Evolutionary conservation across 2,329 filamentous ascomycete genomes (phyloP).

Genomic region (Neocucurbitaria cava): DNA sequence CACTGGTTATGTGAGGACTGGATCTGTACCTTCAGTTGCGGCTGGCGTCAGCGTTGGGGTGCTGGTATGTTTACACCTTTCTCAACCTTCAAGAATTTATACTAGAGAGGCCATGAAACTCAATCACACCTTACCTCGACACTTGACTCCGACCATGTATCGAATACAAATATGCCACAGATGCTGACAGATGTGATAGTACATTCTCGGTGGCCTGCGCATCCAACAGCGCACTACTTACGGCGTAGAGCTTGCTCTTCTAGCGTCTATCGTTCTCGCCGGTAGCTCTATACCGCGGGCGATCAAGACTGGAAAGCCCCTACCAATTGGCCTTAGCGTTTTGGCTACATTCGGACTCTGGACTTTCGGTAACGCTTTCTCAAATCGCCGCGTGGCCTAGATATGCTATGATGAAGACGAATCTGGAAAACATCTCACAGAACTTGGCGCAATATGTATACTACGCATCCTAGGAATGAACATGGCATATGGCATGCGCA

Average conservation of each 20-base stretch:
- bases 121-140: not conserved
- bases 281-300: slow-evolving; percentile 87
- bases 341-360: slow-evolving; percentile 80
- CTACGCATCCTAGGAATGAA: not conserved
- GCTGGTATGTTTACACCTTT: slow-evolving; percentile 53
- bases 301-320: slow-evolving; percentile 81
- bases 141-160: not conserved
- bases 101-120: no score
- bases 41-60: slow-evolving; percentile 84
- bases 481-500: not conserved
- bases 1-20: slow-evolving; percentile 82
- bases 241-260: slow-evolving; percentile 85
- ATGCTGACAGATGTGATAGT: slow-evolving; percentile 45
- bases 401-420: not conserved
- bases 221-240: slow-evolving; percentile 78
- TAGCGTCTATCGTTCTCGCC: slow-evolving; percentile 84
- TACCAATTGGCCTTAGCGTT: slow-evolving; percentile 80
- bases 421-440: not conserved
- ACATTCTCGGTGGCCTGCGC: slow-evolving; percentile 82
- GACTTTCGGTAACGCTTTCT: slow-evolving; percentile 77
- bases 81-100: not conserved
- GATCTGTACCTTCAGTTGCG: slow-evolving; percentile 84
- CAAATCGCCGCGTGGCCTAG: slow-evolving; percentile 22
- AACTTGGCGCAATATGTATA: not conserved
- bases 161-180: not conserved